Evolutionary conservation across 2,329 filamentous ascomycete species (phyloP), one percentile per base, ranked within the genome.

Genomic region (Leptographium galeiforme): DNA sequence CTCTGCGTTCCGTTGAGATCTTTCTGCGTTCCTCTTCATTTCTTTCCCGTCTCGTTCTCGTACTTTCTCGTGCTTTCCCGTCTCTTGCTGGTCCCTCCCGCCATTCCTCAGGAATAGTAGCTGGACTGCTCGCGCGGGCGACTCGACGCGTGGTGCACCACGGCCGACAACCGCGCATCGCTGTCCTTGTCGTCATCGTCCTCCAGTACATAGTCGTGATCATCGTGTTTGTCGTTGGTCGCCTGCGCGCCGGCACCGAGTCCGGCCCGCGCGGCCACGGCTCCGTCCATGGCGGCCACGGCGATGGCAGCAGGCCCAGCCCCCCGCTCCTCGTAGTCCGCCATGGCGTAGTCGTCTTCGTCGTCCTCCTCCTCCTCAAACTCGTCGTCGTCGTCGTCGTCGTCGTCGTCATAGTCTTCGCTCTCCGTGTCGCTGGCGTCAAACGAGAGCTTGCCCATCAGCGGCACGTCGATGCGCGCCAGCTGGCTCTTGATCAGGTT

Each of bases 401-500:
- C 56, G 47, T 64, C 64, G 34, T 63, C 64, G 41, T 70, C 68
- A 51, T 64, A 70, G 48, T 71, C 69, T 46, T 67, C 70, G 55
- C 69, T 68, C 50, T 59, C 63, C 34, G 63, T 65, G 33, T 67
- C 65, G 56, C 71, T 72, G 55, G 71, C 66, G 36, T 73, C 70
- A 57, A 74, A 70, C 51, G 67, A 68, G 54, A 74, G 60, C 8
- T 69, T 63, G 12, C 72, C 71, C 61, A 74, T 63, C 53, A 74
- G 61, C 43, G 72, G 72, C 56, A 74, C 68, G 54, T 74, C 69
- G 39, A 72, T 67, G 61, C 69, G 67, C 48, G 68, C 67, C 58
- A 73, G 66, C 60, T 74, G 71, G 58, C 69, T 73, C 62, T 68
- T 71, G 63, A 75, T 74, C 55, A 75, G 63, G 56, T 70, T 68